Evolutionary conservation across 805 yeast genomes (phyloP).

Genomic region (Wickerhamomyces bovis): DNA sequence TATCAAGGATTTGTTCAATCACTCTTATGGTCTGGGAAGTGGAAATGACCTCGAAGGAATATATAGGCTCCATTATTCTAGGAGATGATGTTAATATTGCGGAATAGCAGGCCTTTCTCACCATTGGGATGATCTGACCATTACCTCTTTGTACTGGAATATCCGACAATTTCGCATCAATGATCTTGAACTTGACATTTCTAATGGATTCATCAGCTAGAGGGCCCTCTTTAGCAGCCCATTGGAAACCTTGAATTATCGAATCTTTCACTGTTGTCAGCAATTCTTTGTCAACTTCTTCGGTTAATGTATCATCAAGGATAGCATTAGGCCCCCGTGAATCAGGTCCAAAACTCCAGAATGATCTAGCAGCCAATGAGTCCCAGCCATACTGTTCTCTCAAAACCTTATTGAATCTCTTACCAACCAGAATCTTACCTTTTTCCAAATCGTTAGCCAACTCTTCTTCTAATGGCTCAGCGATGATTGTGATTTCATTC

Average conservation of each 20-base stretch:
- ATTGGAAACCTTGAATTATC: slow-evolving; percentile 71
- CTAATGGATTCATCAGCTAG: slow-evolving; percentile 80
- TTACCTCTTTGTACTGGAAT: slow-evolving; percentile 44
- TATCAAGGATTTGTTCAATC: slow-evolving; percentile 43
- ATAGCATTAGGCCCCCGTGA: slow-evolving; percentile 46
- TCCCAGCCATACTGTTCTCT: slow-evolving; percentile 71
- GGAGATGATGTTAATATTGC: slow-evolving; percentile 78
- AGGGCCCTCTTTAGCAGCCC: slow-evolving; percentile 87
- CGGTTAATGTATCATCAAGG: slow-evolving; percentile 68
- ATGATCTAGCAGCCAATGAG: slow-evolving; percentile 69
- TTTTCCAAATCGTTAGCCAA: slow-evolving; percentile 51
- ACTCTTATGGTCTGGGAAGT: slow-evolving; percentile 41
- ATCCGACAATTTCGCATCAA: slow-evolving; percentile 50
- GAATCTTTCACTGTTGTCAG: slow-evolving; percentile 43
- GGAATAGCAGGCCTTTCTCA: slow-evolving; percentile 77
- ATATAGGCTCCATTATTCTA: slow-evolving; percentile 74
- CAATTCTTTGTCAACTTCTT: slow-evolving; percentile 55
- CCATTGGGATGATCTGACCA: slow-evolving; percentile 76
- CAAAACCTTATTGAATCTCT: slow-evolving; percentile 45
- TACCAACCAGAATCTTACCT: slow-evolving; percentile 37
- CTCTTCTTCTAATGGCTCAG: slow-evolving; percentile 62
- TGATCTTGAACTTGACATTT: slow-evolving; percentile 61
- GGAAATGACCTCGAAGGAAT: slow-evolving; percentile 53
- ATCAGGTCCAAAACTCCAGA: slow-evolving; percentile 73
- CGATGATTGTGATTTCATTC: slow-evolving; percentile 58